Base-by-base conservation (phyloP, 148 eudicot genomes). In the Drosera capensis region DNA sequence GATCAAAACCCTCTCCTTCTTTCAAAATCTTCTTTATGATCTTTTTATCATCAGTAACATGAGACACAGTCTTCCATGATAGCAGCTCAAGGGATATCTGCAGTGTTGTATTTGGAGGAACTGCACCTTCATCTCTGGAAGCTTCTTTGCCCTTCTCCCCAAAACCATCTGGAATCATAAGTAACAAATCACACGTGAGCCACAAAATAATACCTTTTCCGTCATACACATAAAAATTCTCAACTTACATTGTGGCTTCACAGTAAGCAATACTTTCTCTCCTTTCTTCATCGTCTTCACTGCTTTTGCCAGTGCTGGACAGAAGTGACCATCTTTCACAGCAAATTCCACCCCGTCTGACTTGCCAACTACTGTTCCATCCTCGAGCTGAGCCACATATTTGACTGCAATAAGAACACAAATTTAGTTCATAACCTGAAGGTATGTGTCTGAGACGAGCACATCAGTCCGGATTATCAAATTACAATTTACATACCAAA, bases 231-330 rank as follows among this genome's bases (percentile, higher is more conserved):
- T n/a, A n/a, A n/a, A n/a, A n/a, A n/a, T n/a, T n/a, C n/a, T n/a
- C 16, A 45, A 34, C 82, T 68, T 67, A 92, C 99, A 92, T 64
- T 70, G 95, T 22, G 95, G 95, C 59, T 74, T 92, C 15, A 85
- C 99, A 2, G 78, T 59, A 11, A 92, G 70, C 52, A 81, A 61
- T 42, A 68, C 99, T 30, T 76, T 85, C 58, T 92, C 95, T 20
- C 95, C 99, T 61, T 92, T 85, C 73, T 92, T 92, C 99, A 92
- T 85, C n/a, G 99, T 92, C 50, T 85, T 92, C 48, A 92, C 77
- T 56, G 95, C 95, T 57, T 67, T 92, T 1, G 88, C 54, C 30
- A 92, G 45, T 22, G 99, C 99, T 67, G 88, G 95, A 60, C 99
- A 92, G 57, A 85, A 85, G 45, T 73, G 77, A 64, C 99, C 99